A percentile compares a stretch with the other conserved stretches of the same genome.
Evolutionary conservation across 345 rosid species (phyloP).

Genomic region (Hevea brasiliensis): DNA sequence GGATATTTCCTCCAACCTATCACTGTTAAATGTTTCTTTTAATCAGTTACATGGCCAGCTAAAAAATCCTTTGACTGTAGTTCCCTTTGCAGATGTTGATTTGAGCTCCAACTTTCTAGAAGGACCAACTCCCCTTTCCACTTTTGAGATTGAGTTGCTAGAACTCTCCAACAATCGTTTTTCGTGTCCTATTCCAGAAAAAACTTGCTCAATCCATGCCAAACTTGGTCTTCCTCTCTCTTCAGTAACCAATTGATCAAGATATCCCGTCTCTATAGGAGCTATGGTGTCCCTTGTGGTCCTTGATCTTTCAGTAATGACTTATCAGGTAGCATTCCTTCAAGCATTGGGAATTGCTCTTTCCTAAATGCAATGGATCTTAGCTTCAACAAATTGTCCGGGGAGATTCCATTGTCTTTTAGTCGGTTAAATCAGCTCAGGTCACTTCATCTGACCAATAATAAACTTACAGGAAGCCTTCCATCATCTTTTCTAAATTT

Average conservation of each 20-base stretch:
- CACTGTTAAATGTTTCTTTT: slow-evolving; percentile 19
- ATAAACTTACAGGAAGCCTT: slow-evolving; percentile 8
- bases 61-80: slow-evolving; percentile 8
- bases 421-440: slow-evolving; percentile 11
- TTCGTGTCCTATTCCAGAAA: slow-evolving; percentile 18
- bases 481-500: slow-evolving; percentile 34
- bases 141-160: slow-evolving; percentile 7
- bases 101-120: slow-evolving; percentile 27
- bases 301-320: slow-evolving; percentile 18
- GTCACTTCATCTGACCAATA: slow-evolving; percentile 15
- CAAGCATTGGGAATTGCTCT: slow-evolving; percentile 20
- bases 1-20: slow-evolving; percentile 20
- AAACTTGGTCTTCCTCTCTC: slow-evolving; percentile 17
- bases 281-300: slow-evolving; percentile 9
- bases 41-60: slow-evolving; percentile 17
- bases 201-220: slow-evolving; percentile 1
- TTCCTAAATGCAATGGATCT: slow-evolving; percentile 17
- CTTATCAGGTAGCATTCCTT: slow-evolving; percentile 17
- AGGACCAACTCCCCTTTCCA: slow-evolving; percentile 22
- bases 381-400: slow-evolving; percentile 10
- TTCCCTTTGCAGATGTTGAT: slow-evolving; percentile 24
- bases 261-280: slow-evolving; percentile 14
- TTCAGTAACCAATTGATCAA: slow-evolving; percentile 13
- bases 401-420: slow-evolving; percentile 4
- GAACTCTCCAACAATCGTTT: slow-evolving; percentile 20